phyloP scores from a whole-genome alignment of 345 rosid species.

The Eucalyptus tenuipes region DNA sequence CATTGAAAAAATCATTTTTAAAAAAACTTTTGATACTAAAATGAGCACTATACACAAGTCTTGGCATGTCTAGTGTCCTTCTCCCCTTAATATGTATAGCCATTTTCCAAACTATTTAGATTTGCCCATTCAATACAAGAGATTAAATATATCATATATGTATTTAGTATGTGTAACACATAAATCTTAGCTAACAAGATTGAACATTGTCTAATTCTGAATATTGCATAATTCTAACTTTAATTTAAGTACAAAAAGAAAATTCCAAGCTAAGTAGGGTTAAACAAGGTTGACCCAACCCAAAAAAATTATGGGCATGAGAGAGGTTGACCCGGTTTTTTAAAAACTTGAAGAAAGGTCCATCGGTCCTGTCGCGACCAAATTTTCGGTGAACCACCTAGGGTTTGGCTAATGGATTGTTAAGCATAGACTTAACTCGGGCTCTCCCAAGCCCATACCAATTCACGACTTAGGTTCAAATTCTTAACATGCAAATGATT shows the following conservation, averaged over 20 bases:
- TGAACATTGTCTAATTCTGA: not conserved
- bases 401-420: too few species aligned
- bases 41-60: accelerated
- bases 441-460: too few species aligned
- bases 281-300: not conserved
- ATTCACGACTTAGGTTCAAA: too few species aligned
- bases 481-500: too few species aligned
- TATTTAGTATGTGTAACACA: not conserved
- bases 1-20: accelerated
- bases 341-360: not conserved
- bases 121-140: not conserved
- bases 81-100: not conserved
- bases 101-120: not conserved
- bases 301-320: too few species aligned
- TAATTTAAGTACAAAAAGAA: not conserved
- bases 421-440: too few species aligned
- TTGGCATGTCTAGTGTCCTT: too few species aligned
- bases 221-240: not conserved
- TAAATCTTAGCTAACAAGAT: not conserved
- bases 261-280: not conserved
- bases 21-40: too few species aligned
- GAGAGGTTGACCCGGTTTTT: not conserved
- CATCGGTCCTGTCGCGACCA: too few species aligned
- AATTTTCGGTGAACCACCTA: too few species aligned
- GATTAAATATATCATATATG: not conserved